Evolutionary conservation across 2,329 filamentous ascomycete genomes (phyloP).

Genomic region (Trichophyton benhamiae): DNA sequence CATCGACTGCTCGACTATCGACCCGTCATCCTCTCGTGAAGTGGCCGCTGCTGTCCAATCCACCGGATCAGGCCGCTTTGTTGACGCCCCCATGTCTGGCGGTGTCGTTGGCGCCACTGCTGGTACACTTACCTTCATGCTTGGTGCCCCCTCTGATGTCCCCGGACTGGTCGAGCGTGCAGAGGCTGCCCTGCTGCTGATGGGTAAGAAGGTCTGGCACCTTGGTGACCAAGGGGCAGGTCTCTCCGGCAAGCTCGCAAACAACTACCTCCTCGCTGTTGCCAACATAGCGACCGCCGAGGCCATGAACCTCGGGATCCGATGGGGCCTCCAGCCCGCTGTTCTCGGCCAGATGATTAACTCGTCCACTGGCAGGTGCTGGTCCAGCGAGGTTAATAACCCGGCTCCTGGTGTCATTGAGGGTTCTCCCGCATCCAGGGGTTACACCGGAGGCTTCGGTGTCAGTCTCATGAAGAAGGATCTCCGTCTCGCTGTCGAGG

Average conservation of each 20-base stretch:
- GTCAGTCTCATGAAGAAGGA: constrained; percentile 73
- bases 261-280: constrained; percentile 90
- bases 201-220: constrained; percentile 79
- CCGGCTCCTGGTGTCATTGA: constrained; percentile 76
- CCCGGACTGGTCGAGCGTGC: constrained; percentile 48
- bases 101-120: constrained; percentile 83
- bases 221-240: constrained; percentile 76
- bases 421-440: constrained; percentile 59
- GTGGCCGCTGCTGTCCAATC: constrained; percentile 60
- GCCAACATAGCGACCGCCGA: constrained; percentile 69
- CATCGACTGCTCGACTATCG: constrained; percentile 95
- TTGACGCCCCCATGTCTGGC: constrained; percentile 94
- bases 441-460: constrained; percentile 67
- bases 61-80: constrained; percentile 60
- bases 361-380: constrained; percentile 84
- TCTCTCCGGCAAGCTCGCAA: constrained; percentile 83
- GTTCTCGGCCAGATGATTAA: constrained; percentile 80
- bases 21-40: constrained; percentile 68
- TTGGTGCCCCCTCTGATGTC: constrained; percentile 49
- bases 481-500: constrained; percentile 57
- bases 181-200: constrained; percentile 58
- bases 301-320: constrained; percentile 53
- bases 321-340: constrained; percentile 50
- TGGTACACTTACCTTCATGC: constrained; percentile 90
- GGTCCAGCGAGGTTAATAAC: constrained; percentile 93